These are phyloP conservation scores for Zymoseptoria passerinii DNA, from an alignment of 2,329 filamentous ascomycete genomes.

Conservation along the genomic window DNA sequence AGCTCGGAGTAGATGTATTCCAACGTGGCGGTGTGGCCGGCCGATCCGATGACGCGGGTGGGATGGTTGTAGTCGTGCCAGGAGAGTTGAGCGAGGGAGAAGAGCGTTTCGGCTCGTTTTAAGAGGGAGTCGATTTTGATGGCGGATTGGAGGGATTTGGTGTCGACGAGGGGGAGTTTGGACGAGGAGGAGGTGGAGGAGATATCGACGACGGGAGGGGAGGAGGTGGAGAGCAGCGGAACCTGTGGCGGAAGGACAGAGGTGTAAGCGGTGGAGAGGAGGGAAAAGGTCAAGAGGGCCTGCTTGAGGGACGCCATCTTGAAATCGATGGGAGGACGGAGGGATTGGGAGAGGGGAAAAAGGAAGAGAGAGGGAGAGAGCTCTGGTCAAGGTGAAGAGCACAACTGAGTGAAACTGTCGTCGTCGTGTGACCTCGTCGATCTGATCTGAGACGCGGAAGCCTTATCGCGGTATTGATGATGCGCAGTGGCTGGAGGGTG, in stretches of 20 bases:
- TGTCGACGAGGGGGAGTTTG: constrained; percentile 16
- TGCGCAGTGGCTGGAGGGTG: background rate
- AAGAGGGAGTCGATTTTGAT: constrained; percentile 52
- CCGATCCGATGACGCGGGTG: constrained; percentile 58
- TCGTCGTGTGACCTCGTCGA: background rate
- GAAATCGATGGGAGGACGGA: background rate
- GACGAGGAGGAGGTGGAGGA: background rate
- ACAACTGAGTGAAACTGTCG: background rate
- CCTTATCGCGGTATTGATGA: background rate
- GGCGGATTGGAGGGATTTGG: constrained; percentile 45
- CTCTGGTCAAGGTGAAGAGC: too few species aligned
- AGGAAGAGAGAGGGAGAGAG: background rate
- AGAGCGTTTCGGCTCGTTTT: constrained; percentile 53
- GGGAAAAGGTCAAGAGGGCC: background rate
- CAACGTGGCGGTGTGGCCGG: constrained; percentile 18
- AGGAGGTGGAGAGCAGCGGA: background rate
- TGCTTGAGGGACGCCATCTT: background rate
- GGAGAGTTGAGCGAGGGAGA: constrained; percentile 51
- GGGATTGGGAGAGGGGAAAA: background rate
- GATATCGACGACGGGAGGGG: background rate
- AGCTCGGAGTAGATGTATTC: constrained; percentile 25
- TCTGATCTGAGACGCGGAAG: background rate
- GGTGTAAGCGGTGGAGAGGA: background rate
- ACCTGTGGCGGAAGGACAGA: background rate
- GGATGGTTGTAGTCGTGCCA: constrained; percentile 57